Evolutionary conservation across 257 asterid genomes (phyloP), one percentile per base, ranked within the genome.

Genomic region (Petrea volubilis): DNA sequence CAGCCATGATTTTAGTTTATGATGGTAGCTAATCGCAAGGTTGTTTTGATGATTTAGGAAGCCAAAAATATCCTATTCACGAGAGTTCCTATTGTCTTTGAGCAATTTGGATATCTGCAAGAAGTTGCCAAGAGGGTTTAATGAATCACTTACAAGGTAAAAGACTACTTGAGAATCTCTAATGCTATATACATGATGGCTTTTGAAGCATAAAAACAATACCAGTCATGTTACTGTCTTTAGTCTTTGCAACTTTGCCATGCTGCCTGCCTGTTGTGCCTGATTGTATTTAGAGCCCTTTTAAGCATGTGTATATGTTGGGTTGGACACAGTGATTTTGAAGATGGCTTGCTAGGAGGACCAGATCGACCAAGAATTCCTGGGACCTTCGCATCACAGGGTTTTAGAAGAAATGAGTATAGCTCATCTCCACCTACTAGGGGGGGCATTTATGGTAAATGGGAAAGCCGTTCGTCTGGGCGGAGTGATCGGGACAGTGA

Each of bases 351-450:
- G 41, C 75, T 79, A 25, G 69, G 81, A 73, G 14, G 68, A 64
- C 90, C 88, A 33, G 97, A 93, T 57, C 87, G 90, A 72, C 88
- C 74, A 65, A 79, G 91, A 80, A 76, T 71, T 70, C 79, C 84
- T 44, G 88, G 84, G 65, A 78, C 74, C 77, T 53, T 70, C 41
- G 68, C 86, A 5, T 72, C 53, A 18, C 97, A 80, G 70, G 83
- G 97, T 65, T 79, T 83, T 78, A 84, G 88, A 78, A 86, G 83
- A 56, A 83, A 44, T 8, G 96, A 90, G 1, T 79, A 84, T 78
- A 68, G 93, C 60, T 87, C 91, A 38, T 88, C 98, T 15, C 98
- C 95, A 55, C 97, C 94, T 56, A 83, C 95, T 62, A 78, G 93
- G 51, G 95, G 87, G 71, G 79, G 85, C 70, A 75, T 13, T 71